These are phyloP conservation scores for Erigeron canadensis DNA, from an alignment of 129 eudicot genomes.

Conservation along the genomic window DNA sequence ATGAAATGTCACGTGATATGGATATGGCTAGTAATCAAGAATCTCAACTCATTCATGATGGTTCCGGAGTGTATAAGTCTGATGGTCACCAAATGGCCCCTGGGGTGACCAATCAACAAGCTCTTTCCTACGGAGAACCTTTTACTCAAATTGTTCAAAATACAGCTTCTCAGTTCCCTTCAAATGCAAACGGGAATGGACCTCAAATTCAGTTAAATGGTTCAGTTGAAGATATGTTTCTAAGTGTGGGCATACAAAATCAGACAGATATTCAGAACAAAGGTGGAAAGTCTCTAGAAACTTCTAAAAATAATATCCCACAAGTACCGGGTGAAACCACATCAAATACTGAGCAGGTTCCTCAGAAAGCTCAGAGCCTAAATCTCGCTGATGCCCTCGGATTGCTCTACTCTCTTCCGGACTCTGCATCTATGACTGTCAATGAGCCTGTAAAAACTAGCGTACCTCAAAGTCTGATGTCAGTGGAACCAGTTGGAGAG, in stretches of 20 bases:
- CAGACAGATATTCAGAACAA: constrained; percentile 9
- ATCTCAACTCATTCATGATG: constrained; percentile 11
- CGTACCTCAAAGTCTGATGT: constrained; percentile 22
- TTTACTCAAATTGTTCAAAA: constrained; percentile 18
- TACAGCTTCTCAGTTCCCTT: constrained; percentile 21
- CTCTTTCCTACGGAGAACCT: constrained; percentile 22
- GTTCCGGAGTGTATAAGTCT: neutral
- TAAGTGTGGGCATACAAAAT: constrained; percentile 4
- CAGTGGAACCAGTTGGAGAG: constrained; percentile 22
- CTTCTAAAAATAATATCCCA: constrained; percentile 20
- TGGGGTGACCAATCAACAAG: constrained; percentile 12
- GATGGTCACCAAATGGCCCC: constrained; percentile 5
- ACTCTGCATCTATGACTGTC: constrained; percentile 18
- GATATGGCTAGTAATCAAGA: constrained; percentile 28
- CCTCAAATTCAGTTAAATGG: constrained; percentile 35
- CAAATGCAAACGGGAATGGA: constrained; percentile 34
- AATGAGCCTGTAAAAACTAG: constrained; percentile 23
- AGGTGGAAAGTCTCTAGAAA: constrained; percentile 30
- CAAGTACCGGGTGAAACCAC: constrained; percentile 20
- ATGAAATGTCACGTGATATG: constrained; percentile 11
- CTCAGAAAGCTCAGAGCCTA: constrained; percentile 33
- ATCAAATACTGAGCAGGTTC: constrained; percentile 30
- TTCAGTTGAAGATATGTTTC: constrained; percentile 18
- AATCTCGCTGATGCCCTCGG: constrained; percentile 32
- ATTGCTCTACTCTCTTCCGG: constrained; percentile 27